Conservation (phyloP, 2,329 filamentous ascomycete genomes). For the Elsinoe arachidis region DNA sequence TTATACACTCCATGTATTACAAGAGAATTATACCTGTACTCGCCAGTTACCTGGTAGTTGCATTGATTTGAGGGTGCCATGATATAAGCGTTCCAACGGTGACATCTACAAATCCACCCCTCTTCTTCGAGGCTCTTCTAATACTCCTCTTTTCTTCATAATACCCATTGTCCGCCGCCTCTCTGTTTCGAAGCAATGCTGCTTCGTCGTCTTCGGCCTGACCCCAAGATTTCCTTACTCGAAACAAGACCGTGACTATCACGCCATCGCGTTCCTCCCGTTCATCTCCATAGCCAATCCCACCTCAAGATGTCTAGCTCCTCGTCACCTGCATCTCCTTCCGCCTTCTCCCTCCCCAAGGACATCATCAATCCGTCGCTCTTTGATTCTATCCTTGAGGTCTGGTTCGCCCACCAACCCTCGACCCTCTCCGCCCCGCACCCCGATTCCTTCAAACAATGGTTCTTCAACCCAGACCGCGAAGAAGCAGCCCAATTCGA, state of each 20-base stretch:
- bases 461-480: conserved; percentile 28
- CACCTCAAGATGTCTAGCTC: neutral
- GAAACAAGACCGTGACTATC: too few relatives aligned
- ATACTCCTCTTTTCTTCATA: too few relatives aligned
- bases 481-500: conserved; percentile 32
- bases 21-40: too few relatives aligned
- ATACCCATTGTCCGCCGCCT: too few relatives aligned
- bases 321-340: neutral
- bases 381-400: conserved; percentile 28
- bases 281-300: neutral
- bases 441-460: conserved; percentile 25
- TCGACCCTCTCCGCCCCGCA: conserved; percentile 22
- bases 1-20: neutral
- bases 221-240: too few relatives aligned
- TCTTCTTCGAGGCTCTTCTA: too few relatives aligned
- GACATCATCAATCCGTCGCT: conserved; percentile 33
- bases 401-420: conserved; percentile 34
- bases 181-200: too few relatives aligned
- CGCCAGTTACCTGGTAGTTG: too few relatives aligned
- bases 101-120: too few relatives aligned
- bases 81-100: neutral
- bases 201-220: too few relatives aligned
- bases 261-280: neutral
- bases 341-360: conserved; percentile 28
- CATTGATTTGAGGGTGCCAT: neutral